phyloP scores from a whole-genome alignment of 1,139 yeast genomes.

The Hyphopichia khmerensis region DNA sequence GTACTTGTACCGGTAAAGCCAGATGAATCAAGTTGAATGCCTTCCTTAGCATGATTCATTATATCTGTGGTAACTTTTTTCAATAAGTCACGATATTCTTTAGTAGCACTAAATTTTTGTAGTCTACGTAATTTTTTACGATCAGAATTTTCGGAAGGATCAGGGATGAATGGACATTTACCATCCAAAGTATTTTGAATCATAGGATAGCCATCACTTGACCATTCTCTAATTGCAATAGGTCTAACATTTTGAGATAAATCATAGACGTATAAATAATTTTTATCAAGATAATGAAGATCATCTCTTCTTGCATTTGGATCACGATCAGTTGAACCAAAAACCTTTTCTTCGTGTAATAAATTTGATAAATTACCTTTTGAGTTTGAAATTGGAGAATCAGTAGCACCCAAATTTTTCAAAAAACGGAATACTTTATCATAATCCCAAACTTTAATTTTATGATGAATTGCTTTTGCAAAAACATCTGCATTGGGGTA shows the following conservation, averaged over 20 bases:
- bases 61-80: constrained; percentile 36
- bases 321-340: constrained; percentile 88
- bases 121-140: constrained; percentile 36
- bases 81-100: constrained; percentile 39
- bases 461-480: constrained; percentile 56
- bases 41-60: constrained; percentile 24
- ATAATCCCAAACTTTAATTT: constrained; percentile 82
- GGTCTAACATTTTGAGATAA: constrained; percentile 79
- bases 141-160: constrained; percentile 39
- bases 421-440: constrained; percentile 84
- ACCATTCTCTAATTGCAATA: constrained; percentile 81
- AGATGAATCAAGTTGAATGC: constrained; percentile 15
- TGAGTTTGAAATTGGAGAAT: constrained; percentile 8
- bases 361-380: constrained; percentile 57
- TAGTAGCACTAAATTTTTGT: constrained; percentile 41
- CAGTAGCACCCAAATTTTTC: constrained; percentile 59
- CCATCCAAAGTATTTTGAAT: constrained; percentile 56
- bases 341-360: constrained; percentile 78
- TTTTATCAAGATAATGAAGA: constrained; percentile 68
- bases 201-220: constrained; percentile 42
- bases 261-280: constrained; percentile 78
- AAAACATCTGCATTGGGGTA: constrained; percentile 62
- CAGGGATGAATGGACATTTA: constrained; percentile 68
- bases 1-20: constrained; percentile 29
- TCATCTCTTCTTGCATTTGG: constrained; percentile 84